Percentiles rank a stretch among this genome's conserved stretches.
Conservation (phyloP, 805 yeast species). For the Candida jianshihensis region DNA sequence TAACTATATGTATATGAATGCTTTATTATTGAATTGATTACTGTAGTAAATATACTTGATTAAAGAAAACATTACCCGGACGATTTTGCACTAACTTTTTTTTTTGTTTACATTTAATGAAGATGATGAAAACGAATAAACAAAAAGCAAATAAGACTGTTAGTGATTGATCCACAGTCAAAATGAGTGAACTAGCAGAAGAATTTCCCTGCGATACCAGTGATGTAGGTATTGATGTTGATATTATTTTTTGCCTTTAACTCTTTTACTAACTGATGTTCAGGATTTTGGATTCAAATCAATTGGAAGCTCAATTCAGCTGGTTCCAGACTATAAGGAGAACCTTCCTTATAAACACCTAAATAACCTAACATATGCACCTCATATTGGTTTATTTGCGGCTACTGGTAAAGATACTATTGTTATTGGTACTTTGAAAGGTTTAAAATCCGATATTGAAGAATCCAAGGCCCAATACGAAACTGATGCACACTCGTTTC, state of each 20-base stretch:
- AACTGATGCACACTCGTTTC: conserved; percentile 13
- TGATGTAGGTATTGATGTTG: conserved; percentile 16
- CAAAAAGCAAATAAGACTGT: too few relatives aligned
- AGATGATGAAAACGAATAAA: too few relatives aligned
- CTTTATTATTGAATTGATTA: background rate
- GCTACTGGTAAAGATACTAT: conserved; percentile 32
- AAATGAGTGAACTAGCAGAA: conserved; percentile 13
- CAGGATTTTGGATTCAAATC: conserved; percentile 39
- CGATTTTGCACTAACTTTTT: too few relatives aligned
- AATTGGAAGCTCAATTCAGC: conserved; percentile 25
- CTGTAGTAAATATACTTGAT: background rate
- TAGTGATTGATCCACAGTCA: too few relatives aligned
- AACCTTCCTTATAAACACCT: conserved; percentile 26
- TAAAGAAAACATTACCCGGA: background rate
- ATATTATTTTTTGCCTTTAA: background rate
- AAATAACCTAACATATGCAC: conserved; percentile 32
- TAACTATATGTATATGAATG: too few relatives aligned
- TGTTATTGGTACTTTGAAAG: conserved; percentile 28
- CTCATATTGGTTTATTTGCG: conserved; percentile 25
- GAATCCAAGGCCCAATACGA: conserved; percentile 15
- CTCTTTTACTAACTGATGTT: conserved; percentile 7
- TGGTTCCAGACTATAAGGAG: conserved; percentile 31
- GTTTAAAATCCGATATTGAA: conserved; percentile 25
- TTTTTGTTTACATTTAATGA: too few relatives aligned
- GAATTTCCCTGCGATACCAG: conserved; percentile 14